Conservation (phyloP, 1,139 yeast genomes). For the Groenewaldozyma auringiensis region DNA sequence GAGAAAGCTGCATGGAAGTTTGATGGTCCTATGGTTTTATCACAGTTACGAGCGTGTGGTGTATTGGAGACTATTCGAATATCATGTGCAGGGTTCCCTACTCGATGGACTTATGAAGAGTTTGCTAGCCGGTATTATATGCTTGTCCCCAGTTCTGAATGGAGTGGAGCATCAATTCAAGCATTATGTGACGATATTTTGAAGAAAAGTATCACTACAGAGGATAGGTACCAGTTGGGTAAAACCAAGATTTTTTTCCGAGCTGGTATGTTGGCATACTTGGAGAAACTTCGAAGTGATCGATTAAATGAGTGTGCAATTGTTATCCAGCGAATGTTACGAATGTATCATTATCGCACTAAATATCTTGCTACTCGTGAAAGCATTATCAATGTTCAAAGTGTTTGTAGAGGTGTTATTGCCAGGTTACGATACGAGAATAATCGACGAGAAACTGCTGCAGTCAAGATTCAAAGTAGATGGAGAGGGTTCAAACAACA, state of each 20-base stretch:
- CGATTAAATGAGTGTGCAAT: constrained; percentile 72
- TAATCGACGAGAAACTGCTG: constrained; percentile 58
- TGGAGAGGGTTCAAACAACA: constrained; percentile 61
- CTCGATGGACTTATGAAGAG: constrained; percentile 92
- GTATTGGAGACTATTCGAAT: constrained; percentile 93
- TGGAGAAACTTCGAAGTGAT: constrained; percentile 78
- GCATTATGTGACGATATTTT: constrained; percentile 63
- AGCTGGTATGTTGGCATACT: constrained; percentile 84
- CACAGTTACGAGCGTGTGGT: constrained; percentile 97
- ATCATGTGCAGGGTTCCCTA: constrained; percentile 97
- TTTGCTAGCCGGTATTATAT: constrained; percentile 87
- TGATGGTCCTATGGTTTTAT: constrained; percentile 89
- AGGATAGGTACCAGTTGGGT: constrained; percentile 69
- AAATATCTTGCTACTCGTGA: constrained; percentile 48
- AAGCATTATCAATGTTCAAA: constrained; percentile 54
- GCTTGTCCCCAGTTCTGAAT: constrained; percentile 61
- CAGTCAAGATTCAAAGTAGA: constrained; percentile 62
- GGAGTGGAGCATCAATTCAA: constrained; percentile 47
- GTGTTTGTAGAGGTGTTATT: constrained; percentile 54
- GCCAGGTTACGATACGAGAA: constrained; percentile 51
- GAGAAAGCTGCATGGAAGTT: constrained; percentile 93
- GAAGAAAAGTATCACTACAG: constrained; percentile 49
- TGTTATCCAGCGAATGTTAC: constrained; percentile 77
- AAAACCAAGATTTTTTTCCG: constrained; percentile 83
- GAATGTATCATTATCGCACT: constrained; percentile 58